Conservation (phyloP, 352 stramenopile species). For the Phytophthora crassamura region DNA sequence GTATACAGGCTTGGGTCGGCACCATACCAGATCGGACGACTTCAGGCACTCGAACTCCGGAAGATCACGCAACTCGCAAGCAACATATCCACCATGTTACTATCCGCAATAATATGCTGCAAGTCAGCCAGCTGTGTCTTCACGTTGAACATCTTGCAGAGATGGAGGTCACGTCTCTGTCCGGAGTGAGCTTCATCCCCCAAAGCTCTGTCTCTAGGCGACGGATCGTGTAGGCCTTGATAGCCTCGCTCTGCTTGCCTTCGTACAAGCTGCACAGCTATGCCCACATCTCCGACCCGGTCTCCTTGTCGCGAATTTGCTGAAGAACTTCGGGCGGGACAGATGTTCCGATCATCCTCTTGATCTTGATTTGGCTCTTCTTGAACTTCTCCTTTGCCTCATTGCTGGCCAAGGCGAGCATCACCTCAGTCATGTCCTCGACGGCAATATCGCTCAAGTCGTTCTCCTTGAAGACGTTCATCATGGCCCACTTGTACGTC, state of each 20-base stretch:
- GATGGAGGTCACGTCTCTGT: slow-evolving; percentile 5
- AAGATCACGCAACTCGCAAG: slow-evolving; percentile 9
- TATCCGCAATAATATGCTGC: slow-evolving; percentile 3
- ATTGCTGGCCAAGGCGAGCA: neutral
- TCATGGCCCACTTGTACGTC: slow-evolving; percentile 18
- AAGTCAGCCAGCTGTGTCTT: neutral
- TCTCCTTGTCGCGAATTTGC: slow-evolving; percentile 19
- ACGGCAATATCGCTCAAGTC: slow-evolving; percentile 1
- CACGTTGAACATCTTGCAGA: slow-evolving; percentile 17
- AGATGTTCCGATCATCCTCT: slow-evolving; percentile 6
- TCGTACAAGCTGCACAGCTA: slow-evolving; percentile 3
- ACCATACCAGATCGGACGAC: slow-evolving; percentile 1
- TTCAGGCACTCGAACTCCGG: slow-evolving; percentile 5
- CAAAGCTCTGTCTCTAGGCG: slow-evolving; percentile 2
- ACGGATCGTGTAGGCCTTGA: slow-evolving; percentile 6
- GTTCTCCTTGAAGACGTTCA: slow-evolving; percentile 8
- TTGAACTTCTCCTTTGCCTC: slow-evolving; percentile 6
- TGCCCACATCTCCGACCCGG: slow-evolving; percentile 19
- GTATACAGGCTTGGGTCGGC: neutral
- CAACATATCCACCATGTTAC: slow-evolving; percentile 9
- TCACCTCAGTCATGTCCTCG: neutral
- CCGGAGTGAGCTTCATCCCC: neutral
- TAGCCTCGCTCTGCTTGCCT: slow-evolving; percentile 4
- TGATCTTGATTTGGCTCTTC: neutral
- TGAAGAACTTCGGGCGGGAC: slow-evolving; percentile 11